Percentiles rank a stretch among this genome's conserved stretches.
phyloP scores from a whole-genome alignment of 768 basidiomycete species.

The Rubroboletus satanas region DNA sequence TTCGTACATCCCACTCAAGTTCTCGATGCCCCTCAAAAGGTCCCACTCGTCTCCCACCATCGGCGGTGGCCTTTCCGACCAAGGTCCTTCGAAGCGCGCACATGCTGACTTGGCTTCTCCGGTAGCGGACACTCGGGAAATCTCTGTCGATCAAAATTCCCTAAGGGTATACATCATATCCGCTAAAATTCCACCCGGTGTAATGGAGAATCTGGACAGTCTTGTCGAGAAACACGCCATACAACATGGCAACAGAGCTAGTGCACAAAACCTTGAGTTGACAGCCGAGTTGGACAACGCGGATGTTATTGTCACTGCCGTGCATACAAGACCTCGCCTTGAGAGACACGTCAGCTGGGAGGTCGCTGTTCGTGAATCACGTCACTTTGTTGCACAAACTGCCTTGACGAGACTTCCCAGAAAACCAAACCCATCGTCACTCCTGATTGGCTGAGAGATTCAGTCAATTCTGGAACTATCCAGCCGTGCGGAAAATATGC shows the following conservation, averaged over 20 bases:
- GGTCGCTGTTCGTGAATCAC: slow-evolving; percentile 49
- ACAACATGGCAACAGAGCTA: neutral
- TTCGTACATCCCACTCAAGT: neutral
- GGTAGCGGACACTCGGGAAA: neutral
- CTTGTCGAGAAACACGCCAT: slow-evolving; percentile 20
- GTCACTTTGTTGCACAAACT: neutral
- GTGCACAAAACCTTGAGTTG: slow-evolving; percentile 30
- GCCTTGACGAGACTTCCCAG: slow-evolving; percentile 32
- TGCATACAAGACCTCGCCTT: slow-evolving; percentile 63
- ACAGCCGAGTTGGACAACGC: slow-evolving; percentile 44
- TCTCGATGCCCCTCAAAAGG: slow-evolving; percentile 14
- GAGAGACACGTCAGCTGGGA: slow-evolving; percentile 68
- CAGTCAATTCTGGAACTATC: slow-evolving; percentile 39
- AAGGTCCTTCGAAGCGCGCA: slow-evolving; percentile 12
- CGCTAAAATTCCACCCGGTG: slow-evolving; percentile 27
- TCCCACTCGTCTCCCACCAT: slow-evolving; percentile 3
- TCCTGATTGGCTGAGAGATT: slow-evolving; percentile 67
- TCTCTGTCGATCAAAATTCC: slow-evolving; percentile 5
- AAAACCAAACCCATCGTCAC: slow-evolving; percentile 64
- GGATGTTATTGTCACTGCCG: slow-evolving; percentile 62
- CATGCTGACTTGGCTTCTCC: slow-evolving; percentile 2
- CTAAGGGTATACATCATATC: slow-evolving; percentile 31
- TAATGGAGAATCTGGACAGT: slow-evolving; percentile 22
- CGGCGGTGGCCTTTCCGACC: neutral
- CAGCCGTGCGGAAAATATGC: slow-evolving; percentile 55